A percentile compares a stretch with the other conserved stretches of the same genome.
Evolutionary conservation across 164 flowering plant species (phyloP).

Genomic region (Macadamia tetraphylla): DNA sequence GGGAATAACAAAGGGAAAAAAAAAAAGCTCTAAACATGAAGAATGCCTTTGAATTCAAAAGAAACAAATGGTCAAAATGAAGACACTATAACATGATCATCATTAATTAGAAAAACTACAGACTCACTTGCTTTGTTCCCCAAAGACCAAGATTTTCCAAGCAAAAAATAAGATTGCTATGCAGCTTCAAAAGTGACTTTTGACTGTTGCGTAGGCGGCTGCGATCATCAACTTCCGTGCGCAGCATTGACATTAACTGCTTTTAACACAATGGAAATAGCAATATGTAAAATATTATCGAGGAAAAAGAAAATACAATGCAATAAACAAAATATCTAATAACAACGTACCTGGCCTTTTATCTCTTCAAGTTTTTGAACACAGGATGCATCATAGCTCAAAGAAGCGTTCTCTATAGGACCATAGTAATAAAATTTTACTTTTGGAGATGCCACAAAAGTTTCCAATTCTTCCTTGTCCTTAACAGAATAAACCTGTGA

Average conservation of each 20-base stretch:
- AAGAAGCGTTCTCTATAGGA: constrained; percentile 20
- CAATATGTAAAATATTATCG: constrained; percentile 9
- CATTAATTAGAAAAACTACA: constrained; percentile 1
- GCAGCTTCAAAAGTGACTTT: constrained; percentile 47
- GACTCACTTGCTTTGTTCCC: constrained; percentile 67
- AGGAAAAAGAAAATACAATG: not conserved
- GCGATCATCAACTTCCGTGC: constrained; percentile 27
- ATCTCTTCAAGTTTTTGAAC: constrained; percentile 49
- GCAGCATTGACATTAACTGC: constrained; percentile 51
- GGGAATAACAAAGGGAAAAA: not conserved
- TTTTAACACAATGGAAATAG: constrained; percentile 9
- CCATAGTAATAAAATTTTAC: constrained; percentile 54
- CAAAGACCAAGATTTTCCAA: constrained; percentile 73
- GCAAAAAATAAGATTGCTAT: constrained; percentile 56
- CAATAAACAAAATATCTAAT: not conserved
- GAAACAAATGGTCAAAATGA: not conserved
- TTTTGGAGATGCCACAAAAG: constrained; percentile 58
- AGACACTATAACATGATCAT: not conserved
- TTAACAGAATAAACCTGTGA: constrained; percentile 72
- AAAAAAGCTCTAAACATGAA: not conserved
- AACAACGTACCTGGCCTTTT: constrained; percentile 52
- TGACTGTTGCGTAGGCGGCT: constrained; percentile 30
- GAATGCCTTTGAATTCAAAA: not conserved
- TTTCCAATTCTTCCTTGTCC: constrained; percentile 57
- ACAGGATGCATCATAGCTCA: constrained; percentile 17